A percentile compares a stretch with the other conserved stretches of the same genome.
These are phyloP conservation scores for Schwanniomyces vanrijiae DNA, from an alignment of 805 yeast genomes.

Conservation along the genomic window DNA sequence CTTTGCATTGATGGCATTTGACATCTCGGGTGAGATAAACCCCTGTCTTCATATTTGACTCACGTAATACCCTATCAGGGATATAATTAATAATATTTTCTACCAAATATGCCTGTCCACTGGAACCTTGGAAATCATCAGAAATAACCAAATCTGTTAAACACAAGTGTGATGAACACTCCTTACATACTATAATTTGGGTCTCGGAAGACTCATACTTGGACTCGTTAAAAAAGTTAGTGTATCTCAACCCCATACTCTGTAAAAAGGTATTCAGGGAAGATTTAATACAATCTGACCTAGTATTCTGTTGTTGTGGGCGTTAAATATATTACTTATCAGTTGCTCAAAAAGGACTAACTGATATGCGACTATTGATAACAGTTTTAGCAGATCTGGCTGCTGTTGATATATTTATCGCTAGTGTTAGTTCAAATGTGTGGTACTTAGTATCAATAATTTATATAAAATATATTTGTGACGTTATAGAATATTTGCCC, in stretches of 20 bases:
- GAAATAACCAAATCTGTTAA: constrained; percentile 33
- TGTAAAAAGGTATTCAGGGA: background rate
- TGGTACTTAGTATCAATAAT: background rate
- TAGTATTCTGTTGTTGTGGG: background rate
- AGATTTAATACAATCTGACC: background rate
- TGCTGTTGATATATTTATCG: background rate
- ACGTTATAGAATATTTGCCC: background rate
- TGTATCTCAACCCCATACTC: constrained; percentile 39
- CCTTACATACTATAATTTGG: constrained; percentile 40
- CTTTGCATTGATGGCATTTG: constrained; percentile 39
- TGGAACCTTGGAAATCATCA: constrained; percentile 39
- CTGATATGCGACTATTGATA: constrained; percentile 1
- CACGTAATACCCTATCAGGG: constrained; percentile 24
- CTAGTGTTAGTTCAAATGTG: background rate
- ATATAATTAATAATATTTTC: constrained; percentile 36
- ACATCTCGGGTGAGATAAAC: constrained; percentile 35
- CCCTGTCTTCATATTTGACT: constrained; percentile 42
- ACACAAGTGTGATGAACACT: constrained; percentile 43
- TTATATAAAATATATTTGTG: background rate
- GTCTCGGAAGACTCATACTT: constrained; percentile 36
- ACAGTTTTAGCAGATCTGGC: constrained; percentile 1
- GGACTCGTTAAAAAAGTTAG: constrained; percentile 38
- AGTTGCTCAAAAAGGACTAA: background rate
- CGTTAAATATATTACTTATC: background rate
- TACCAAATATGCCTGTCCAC: constrained; percentile 43